Evolutionary conservation across 2,329 filamentous ascomycete genomes (phyloP), one percentile per base, ranked within the genome.

Genomic region (Pseudogymnoascus sp.): DNA sequence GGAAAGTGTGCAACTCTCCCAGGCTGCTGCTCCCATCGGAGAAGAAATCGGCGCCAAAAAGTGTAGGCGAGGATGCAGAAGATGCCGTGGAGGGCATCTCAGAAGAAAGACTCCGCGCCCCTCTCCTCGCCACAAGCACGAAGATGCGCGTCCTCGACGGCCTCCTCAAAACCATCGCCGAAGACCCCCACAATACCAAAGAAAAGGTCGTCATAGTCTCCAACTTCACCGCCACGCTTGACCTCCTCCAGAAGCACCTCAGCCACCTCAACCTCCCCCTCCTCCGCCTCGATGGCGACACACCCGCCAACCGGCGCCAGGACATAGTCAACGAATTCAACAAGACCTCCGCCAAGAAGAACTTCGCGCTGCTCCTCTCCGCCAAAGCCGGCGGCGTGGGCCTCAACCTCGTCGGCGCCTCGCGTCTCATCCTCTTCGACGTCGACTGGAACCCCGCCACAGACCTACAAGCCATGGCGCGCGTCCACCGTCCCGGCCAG

Each of bases 191-290:
- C 21, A 26, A 47, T 10, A 89, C 87, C 0, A 76, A 80, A 1
- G 88, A 91, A 69, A 91, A 90, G 69, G 82, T 91, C 23, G 86
- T 91, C 9, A 78, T 91, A 8, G 87, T 91, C n/a, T 90, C 87
- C 19, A 90, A 90, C 70, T 90, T 89, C 71, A 91, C 88, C 0
- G 84, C 85, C 9, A 91, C 88, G 0, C 80, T 91, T 9, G 85
- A 88, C 68, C 79, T 90, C 66, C 81, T 91, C 3, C 82, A 82
- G 47, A 81, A 79, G 2, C 79, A 90, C 1, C 78, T 90, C 3
- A 77, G 79, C 1, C 83, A 84, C 1, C 77, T 87, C 15, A 82
- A 80, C 1, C 81, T 89, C 64, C 78, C 79, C 1, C 88, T 83
- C 70, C 78, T 88, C n/a, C 85, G 88, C 4, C 80, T 91, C 0